These are phyloP conservation scores for Plasmodium fragile DNA, from an alignment of 169 alveolate species.

Conservation along the genomic window DNA sequence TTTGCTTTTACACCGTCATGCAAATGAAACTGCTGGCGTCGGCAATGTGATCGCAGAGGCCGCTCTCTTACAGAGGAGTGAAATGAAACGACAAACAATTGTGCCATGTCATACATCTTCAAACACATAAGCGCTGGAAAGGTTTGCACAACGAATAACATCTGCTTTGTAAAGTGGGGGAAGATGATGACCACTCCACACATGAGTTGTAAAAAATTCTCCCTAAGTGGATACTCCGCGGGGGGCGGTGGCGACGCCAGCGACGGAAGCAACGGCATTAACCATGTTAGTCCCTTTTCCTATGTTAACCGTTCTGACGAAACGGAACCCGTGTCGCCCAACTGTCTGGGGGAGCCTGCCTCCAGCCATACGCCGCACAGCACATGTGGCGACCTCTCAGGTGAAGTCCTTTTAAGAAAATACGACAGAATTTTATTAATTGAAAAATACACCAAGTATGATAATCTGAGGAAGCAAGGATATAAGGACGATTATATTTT, in stretches of 20 bases:
- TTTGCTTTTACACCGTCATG: background rate
- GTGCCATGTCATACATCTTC: slow-evolving; percentile 25
- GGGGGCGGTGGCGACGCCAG: background rate
- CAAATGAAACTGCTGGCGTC: background rate
- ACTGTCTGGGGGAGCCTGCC: background rate
- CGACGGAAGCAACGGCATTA: background rate
- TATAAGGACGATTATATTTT: slow-evolving; percentile 56
- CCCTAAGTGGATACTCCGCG: background rate
- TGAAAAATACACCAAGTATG: slow-evolving; percentile 69
- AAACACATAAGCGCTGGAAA: background rate
- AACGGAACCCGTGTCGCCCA: background rate
- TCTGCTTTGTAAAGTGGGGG: background rate
- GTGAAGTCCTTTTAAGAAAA: slow-evolving; percentile 3
- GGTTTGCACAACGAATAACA: background rate
- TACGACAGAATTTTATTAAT: slow-evolving; percentile 53
- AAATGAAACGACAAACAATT: slow-evolving; percentile 1
- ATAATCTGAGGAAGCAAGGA: slow-evolving; percentile 46
- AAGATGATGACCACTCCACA: background rate
- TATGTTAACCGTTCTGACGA: background rate
- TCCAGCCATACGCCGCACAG: background rate
- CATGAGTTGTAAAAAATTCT: background rate
- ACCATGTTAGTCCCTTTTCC: background rate
- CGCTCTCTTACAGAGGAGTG: background rate
- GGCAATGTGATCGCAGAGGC: background rate
- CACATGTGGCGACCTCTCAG: background rate